Base-by-base conservation (phyloP, 164 flowering plant genomes). In the Saururus chinensis region DNA sequence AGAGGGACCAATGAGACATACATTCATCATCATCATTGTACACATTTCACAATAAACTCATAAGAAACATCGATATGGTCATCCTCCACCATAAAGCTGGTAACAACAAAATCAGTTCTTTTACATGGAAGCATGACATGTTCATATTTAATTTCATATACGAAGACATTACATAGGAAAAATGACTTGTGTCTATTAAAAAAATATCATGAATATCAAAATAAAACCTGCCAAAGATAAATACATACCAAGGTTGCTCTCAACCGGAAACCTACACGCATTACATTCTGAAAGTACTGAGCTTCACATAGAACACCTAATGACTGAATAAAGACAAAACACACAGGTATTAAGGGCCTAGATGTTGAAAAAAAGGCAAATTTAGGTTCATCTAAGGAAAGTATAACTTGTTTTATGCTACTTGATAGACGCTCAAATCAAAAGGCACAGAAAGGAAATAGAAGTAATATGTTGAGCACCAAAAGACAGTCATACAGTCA, bases 251-350 rank as follows among this genome's bases (percentile, higher is more conserved):
- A 70, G 59, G 97, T 90, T 68, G 99, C 67, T 70, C 95, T 76
- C 37, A 88, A 78, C 60, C 93, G 87, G 68, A 63, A 93, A 61
- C 99, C 99, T 68, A 83, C 91, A 62, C 99, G 96, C 89, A 90
- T 90, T 66, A 93, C 99, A 77, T 88, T 88, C 73, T 90, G 99
- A 68, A 90, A 93, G 69, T 90, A 93, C 61, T 93, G 99, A 68
- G 95, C 97, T 71, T 95, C 97, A 62, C 66, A 76, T 61, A 95
- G 67, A 64, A 91, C 97, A 23, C 99, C 97, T 26, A 84, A 56
- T n/a, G 76, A 80, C 97, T 95, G 82, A 41, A 78, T 24, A 54
- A 74, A 66, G 58, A 61, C 35, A 37, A 63, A 60, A 24, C 20
- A 37, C 56, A 9, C 56, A 53, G 13, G 12, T 23, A 53, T 53